Percentiles rank a stretch among this genome's conserved stretches.
Conservation (phyloP, 163 green algal genomes). For the Scenedesmus sp. region DNA sequence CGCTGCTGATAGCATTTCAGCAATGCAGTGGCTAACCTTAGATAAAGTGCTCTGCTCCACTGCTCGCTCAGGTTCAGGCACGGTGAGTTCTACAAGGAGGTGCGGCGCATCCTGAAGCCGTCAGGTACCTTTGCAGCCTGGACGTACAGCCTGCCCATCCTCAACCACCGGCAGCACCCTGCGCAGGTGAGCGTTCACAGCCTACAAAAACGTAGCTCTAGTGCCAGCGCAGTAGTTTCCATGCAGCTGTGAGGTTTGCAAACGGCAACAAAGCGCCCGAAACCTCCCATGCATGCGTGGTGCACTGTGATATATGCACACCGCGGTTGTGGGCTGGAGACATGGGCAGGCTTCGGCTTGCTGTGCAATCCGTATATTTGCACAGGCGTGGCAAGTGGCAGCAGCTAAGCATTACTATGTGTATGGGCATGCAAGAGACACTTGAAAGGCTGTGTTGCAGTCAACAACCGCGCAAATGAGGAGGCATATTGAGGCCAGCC, state of each 20-base stretch:
- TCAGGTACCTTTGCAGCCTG: constrained; percentile 63
- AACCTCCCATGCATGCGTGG: no score
- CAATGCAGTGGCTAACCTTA: neutral
- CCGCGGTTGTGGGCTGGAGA: no score
- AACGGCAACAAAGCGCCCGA: no score
- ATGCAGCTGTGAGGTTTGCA: no score
- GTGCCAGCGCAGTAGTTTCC: no score
- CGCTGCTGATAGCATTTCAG: neutral
- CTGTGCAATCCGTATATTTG: no score
- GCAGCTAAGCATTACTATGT: neutral
- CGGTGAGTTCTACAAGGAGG: constrained; percentile 59
- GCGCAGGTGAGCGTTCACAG: constrained; percentile 7
- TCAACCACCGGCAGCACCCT: neutral
- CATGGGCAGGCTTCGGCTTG: no score
- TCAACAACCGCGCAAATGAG: no score
- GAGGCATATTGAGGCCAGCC: no score
- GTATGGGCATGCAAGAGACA: neutral
- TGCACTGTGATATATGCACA: no score
- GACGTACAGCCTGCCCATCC: constrained; percentile 56
- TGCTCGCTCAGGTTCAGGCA: constrained; percentile 22
- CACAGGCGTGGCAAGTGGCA: no score
- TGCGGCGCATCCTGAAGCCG: constrained; percentile 59
- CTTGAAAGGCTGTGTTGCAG: no score
- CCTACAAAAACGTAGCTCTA: neutral
- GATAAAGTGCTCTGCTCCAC: neutral